These are phyloP conservation scores for Periconia macrospinosa DNA, from an alignment of 2,329 filamentous ascomycete species.

Conservation along the genomic window DNA sequence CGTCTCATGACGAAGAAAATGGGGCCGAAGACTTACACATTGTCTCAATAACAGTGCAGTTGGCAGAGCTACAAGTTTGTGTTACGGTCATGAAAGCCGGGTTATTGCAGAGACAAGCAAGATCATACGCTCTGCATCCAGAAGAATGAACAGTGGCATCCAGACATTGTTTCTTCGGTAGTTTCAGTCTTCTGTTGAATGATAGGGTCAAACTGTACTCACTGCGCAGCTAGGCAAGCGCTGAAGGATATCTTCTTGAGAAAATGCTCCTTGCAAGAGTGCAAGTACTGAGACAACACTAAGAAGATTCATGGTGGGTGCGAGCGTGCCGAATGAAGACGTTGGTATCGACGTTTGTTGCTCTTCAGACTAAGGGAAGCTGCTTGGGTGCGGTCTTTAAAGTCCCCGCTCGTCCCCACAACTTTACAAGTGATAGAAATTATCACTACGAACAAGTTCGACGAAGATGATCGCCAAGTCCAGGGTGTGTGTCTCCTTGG, in stretches of 20 bases:
- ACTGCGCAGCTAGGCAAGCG: conserved; percentile 4
- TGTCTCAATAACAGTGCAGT: conserved; percentile 31
- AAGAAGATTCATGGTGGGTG: background rate
- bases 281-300: background rate
- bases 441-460: background rate
- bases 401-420: background rate
- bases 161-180: conserved; percentile 19
- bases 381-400: too few relatives aligned
- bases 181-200: background rate
- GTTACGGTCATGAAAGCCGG: conserved; percentile 20
- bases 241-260: background rate
- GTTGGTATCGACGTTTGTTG: too few relatives aligned
- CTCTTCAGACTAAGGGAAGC: too few relatives aligned
- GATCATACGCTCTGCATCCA: conserved; percentile 23
- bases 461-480: background rate
- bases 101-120: conserved; percentile 32
- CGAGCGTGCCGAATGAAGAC: background rate
- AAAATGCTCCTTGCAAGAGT: background rate
- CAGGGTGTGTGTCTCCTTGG: background rate
- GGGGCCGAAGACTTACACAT: conserved; percentile 7
- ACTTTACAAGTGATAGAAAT: background rate
- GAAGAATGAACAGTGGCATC: conserved; percentile 15
- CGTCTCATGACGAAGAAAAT: background rate
- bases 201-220: background rate
- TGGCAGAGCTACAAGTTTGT: conserved; percentile 27